A percentile compares a stretch with the other conserved stretches of the same genome.
Conservation (phyloP, 2,329 filamentous ascomycete species). For the Biscogniauxia marginata region DNA sequence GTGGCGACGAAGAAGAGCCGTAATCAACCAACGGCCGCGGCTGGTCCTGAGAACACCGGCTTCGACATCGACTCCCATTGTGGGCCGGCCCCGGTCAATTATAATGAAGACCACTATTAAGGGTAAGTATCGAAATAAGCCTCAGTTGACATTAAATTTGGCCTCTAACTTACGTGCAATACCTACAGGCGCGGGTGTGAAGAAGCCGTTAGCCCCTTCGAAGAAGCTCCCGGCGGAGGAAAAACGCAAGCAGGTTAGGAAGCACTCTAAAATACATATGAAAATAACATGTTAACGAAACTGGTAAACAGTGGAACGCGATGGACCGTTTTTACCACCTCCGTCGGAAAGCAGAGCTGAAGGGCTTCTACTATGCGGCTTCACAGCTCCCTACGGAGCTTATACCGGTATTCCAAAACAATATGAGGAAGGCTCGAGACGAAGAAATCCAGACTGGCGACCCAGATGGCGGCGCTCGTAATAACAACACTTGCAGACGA, state of each 20-base stretch:
- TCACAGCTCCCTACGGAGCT: background rate
- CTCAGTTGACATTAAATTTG: background rate
- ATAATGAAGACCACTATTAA: background rate
- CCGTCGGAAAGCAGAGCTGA: background rate
- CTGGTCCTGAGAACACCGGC: too few relatives aligned
- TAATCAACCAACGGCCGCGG: too few relatives aligned
- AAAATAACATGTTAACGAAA: background rate
- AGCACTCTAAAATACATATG: background rate
- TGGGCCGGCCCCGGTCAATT: too few relatives aligned
- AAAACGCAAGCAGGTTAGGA: background rate
- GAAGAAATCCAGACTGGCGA: background rate
- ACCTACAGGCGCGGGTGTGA: background rate
- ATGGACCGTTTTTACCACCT: background rate
- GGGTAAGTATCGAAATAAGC: background rate
- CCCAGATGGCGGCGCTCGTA: too few relatives aligned
- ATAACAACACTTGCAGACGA: too few relatives aligned
- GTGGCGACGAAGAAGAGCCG: too few relatives aligned
- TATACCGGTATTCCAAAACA: background rate
- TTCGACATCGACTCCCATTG: too few relatives aligned
- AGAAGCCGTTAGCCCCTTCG: background rate
- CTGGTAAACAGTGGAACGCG: background rate
- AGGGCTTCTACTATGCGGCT: background rate
- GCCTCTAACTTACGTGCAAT: background rate
- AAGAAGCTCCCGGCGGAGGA: background rate
- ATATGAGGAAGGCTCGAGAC: background rate